A percentile compares a stretch with the other conserved stretches of the same genome.
These are phyloP conservation scores for Aspergillus sp. DNA, from an alignment of 2,329 filamentous ascomycete species.

Conservation along the genomic window DNA sequence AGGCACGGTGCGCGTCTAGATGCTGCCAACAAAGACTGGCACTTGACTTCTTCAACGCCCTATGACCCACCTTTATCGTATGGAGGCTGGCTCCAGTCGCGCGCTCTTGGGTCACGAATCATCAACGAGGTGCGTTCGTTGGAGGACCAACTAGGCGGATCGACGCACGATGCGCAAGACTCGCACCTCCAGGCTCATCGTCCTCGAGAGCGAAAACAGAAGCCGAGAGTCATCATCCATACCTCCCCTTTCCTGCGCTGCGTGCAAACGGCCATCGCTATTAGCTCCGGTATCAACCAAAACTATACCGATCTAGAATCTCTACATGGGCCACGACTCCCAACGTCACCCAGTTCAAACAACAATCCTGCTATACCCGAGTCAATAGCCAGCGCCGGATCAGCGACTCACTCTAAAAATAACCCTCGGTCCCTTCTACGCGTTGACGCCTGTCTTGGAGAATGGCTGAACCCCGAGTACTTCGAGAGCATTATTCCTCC, in stretches of 20 bases:
- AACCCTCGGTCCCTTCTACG: constrained; percentile 54
- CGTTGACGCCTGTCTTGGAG: constrained; percentile 88
- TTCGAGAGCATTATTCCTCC: constrained; percentile 90
- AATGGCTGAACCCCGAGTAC: constrained; percentile 93
- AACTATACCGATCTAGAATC: constrained; percentile 23
- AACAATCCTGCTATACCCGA: neutral
- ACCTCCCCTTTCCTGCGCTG: constrained; percentile 93
- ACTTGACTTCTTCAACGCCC: constrained; percentile 85
- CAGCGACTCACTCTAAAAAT: neutral
- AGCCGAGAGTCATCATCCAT: constrained; percentile 81
- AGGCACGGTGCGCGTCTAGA: constrained; percentile 93
- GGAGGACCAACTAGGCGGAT: constrained; percentile 29
- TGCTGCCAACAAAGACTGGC: constrained; percentile 92
- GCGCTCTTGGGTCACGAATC: constrained; percentile 78
- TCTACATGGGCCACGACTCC: neutral
- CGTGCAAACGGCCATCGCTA: constrained; percentile 85
- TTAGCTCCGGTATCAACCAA: constrained; percentile 76
- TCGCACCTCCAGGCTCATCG: constrained; percentile 5
- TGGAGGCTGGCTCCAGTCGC: constrained; percentile 86
- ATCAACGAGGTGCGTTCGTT: constrained; percentile 64
- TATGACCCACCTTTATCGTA: constrained; percentile 96
- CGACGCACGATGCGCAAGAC: constrained; percentile 11
- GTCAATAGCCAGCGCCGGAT: constrained; percentile 1
- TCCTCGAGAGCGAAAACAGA: constrained; percentile 42
- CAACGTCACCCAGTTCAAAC: neutral